Base-by-base conservation (phyloP, 1,139 yeast species). In the Candida smagusa region DNA sequence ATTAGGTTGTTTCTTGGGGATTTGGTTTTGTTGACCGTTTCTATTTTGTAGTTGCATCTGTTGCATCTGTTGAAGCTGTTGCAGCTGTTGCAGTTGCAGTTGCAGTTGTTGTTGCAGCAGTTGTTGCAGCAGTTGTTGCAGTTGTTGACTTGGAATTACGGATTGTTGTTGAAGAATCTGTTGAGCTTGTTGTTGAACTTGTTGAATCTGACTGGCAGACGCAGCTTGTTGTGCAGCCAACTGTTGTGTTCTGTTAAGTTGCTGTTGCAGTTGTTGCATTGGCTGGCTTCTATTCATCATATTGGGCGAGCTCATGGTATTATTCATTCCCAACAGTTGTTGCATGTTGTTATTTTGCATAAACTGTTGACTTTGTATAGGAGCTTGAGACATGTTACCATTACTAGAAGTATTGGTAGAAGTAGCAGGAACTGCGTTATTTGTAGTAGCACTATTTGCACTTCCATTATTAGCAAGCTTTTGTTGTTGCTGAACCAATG, bases 401-500 rank as follows among this genome's bases (percentile, higher is more conserved):
- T 19, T 28, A 12, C 13, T 16, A 31, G 27, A 30, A 23, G 11
- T n/a, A 6, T n/a, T n/a, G 11, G 37, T 12, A 43, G 40, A 28
- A 32, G 35, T 30, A 12, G 42, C 37, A 23, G 19, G 31, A 35
- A 30, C 34, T 27, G 7, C 26, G 11, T 23, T 30, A 8, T 32
- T 28, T 6, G 37, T 31, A 5, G 37, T 30, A n/a, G n/a, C 37
- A 23, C 16, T 33, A 27, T 33, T 33, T 12, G 22, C 13, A 31
- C 22, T 31, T 13, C 33, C 42, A 12, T 35, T 28, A 29, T 30
- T 30, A 3, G 36, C 41, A 13, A 33, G 36, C 7, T 31, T 38
- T 31, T 34, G 42, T 28, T 46, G 33, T 56, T 62, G 68, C 35
- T 66, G 69, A 35, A 62, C 53, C 38, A 70, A 55, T 46, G 63